phyloP scores from a whole-genome alignment of 139 green algal species.

The Micractinium sp. region DNA sequence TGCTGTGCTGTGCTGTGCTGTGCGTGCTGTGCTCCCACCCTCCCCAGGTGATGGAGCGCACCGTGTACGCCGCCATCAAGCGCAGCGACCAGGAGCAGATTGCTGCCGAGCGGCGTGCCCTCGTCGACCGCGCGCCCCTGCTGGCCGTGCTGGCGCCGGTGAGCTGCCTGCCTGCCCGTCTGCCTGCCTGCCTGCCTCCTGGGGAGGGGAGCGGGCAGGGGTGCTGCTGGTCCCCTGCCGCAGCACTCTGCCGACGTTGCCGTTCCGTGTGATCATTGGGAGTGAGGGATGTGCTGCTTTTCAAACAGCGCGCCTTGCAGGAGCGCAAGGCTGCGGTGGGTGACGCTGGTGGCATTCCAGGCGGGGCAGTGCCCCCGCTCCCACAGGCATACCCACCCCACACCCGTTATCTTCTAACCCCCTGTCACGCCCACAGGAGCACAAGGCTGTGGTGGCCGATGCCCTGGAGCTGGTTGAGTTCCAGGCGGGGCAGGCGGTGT shows the following conservation, averaged over 20 bases:
- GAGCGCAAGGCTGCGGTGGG: too few relatives aligned
- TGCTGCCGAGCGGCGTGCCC: constrained; percentile 61
- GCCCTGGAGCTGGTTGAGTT: constrained; percentile 73
- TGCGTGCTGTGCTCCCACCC: too few relatives aligned
- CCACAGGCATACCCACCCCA: not conserved
- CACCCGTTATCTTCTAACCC: constrained; percentile 17
- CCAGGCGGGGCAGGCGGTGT: constrained; percentile 52
- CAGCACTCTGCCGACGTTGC: too few relatives aligned
- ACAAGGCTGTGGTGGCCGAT: constrained; percentile 79
- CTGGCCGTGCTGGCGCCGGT: constrained; percentile 71
- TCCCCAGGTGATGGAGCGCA: constrained; percentile 76
- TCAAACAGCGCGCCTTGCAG: too few relatives aligned
- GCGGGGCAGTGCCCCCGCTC: too few relatives aligned
- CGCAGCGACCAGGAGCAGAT: constrained; percentile 67
- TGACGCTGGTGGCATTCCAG: too few relatives aligned
- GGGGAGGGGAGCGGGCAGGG: too few relatives aligned
- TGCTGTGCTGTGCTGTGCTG: too few relatives aligned
- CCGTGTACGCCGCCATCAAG: constrained; percentile 84
- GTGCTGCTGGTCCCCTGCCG: not conserved
- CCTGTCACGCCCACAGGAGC: constrained; percentile 72
- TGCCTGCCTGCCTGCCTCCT: not conserved
- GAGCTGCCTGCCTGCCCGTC: not conserved
- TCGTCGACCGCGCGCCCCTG: constrained; percentile 72
- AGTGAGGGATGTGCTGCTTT: too few relatives aligned
- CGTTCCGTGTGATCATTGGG: too few relatives aligned